Base-by-base conservation (phyloP, 352 stramenopile species). In the Pythium phragmiticola region DNA sequence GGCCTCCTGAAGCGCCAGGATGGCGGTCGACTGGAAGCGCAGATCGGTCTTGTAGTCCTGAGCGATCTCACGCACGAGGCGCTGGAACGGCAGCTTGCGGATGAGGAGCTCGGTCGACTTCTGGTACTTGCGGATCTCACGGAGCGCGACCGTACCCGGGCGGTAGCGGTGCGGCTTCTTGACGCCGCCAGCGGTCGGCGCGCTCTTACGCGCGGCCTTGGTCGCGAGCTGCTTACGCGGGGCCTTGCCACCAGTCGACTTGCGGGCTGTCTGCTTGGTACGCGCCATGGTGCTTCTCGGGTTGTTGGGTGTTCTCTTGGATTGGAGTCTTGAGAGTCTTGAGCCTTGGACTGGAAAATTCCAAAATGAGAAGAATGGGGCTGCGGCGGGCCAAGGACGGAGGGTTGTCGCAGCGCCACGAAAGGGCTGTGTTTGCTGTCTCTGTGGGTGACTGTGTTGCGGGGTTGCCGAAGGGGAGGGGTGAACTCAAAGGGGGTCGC, bases 51-150 rank as follows among this genome's bases (percentile, higher is more conserved):
- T 70, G 74, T 89, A 90, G 60, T 79, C 66, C 62, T 77, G 64
- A 16, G 67, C 64, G 67, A 95, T 88, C 64, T 95, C 86, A 43
- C 86, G 75, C 30, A 96, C 90, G 26, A 98, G 73, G 34, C 94
- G 73, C 28, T 91, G 88, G 77, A 98, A 98, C 41, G 94, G 94
- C 30, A 98, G 76, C 68, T 91, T 88, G 36, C 94, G 86, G 50
- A 98, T 68, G 16, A 98, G 69, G 46, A 98, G 77, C 50, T 97
- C 90, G 7, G 94, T 98, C 34, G 72, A 90, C 34, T 75, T 79
- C 80, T 98, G 95, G 73, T 97, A 98, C 53, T 82, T 72, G 48
- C 94, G 76, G 68, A 98, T 98, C 75, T 98, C 93, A 67, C 82
- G 78, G 4, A 98, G 69, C 14, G 90, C 90, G 47, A 65, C 51